Evolutionary conservation across 192 early-diverging fungal species (phyloP), one percentile per base, ranked within the genome.

Genomic region (Neocallimastix lanati): DNA sequence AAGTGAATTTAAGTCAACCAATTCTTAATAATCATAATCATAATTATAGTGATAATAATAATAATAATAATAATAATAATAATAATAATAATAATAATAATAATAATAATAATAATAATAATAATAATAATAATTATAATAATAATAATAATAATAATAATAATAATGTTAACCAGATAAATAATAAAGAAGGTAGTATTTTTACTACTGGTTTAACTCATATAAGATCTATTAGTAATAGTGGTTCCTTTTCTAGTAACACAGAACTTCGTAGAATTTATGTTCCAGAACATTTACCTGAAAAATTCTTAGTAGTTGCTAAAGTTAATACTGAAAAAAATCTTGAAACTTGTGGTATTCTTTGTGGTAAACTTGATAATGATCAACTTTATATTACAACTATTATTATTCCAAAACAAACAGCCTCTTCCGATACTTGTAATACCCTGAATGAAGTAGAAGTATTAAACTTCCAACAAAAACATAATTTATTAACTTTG

Each of bases 321-420:
- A 79, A 82, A 13, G 37, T 50, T 13, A 95, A 96, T 82, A 96
- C 95, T 1, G 79, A 78, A 7, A 86, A 86, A 28, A 96, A 96
- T 80, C 82, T 96, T 27, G 95, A 96, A 80, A 96, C 95, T 2
- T 95, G 95, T 83, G 95, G 92, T 6, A 91, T 96, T 27, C 85
- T 96, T 16, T 92, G 89, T 79, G 95, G 95, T 33, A 86, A 82
- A 50, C 83, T 95, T 80, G 88, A 87, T 58, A 79, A 82, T 13
- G 90, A 94, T 78, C 81, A 84, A 16, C 81, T 93, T 21, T 85
- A 83, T 28, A 86, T 95, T 28, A 95, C 91, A 0, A 92, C 93
- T 0, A 83, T 96, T 13, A 88, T 96, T 67, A 92, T 96, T 79
- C 95, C 95, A n/a, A 94, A 95, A 81, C 95, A 96, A 80, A 91